phyloP scores from a whole-genome alignment of 2,329 filamentous ascomycete species.

The Aspergillus tubingensis region DNA sequence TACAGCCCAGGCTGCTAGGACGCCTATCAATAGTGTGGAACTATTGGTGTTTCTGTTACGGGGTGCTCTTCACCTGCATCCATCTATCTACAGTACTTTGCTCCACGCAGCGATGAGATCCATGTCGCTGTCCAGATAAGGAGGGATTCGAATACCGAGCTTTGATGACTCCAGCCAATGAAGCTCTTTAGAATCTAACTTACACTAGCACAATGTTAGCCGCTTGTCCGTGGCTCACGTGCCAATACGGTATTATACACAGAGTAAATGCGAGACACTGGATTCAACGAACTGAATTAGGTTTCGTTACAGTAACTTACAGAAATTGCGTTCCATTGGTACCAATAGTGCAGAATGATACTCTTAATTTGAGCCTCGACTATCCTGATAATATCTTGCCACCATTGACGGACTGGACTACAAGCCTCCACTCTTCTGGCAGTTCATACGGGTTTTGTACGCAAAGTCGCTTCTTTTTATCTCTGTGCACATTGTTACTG shows the following conservation, averaged over 20 bases:
- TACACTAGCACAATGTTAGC: neutral
- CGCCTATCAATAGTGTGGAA: no score
- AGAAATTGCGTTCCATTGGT: slow-evolving; percentile 1
- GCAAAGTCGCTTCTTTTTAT: neutral
- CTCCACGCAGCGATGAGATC: no score
- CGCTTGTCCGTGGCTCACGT: neutral
- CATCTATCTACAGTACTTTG: no score
- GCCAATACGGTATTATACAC: neutral
- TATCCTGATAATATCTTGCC: neutral
- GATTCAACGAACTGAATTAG: no score
- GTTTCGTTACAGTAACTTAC: slow-evolving; percentile 10
- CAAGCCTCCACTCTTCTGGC: neutral
- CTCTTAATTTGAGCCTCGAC: slow-evolving; percentile 8
- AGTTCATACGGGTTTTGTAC: neutral
- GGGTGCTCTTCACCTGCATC: no score
- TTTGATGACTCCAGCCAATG: slow-evolving; percentile 8
- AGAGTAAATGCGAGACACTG: neutral
- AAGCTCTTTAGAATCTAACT: slow-evolving; percentile 10
- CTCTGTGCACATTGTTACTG: neutral
- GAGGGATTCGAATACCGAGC: neutral
- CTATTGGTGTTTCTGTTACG: no score
- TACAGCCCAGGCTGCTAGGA: no score
- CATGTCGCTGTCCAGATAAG: no score
- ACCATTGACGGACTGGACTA: neutral
- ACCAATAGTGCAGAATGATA: slow-evolving; percentile 18